A percentile compares a stretch with the other conserved stretches of the same genome.
Evolutionary conservation across 164 flowering plant genomes (phyloP).

Genomic region (Nelumbo lutea): DNA sequence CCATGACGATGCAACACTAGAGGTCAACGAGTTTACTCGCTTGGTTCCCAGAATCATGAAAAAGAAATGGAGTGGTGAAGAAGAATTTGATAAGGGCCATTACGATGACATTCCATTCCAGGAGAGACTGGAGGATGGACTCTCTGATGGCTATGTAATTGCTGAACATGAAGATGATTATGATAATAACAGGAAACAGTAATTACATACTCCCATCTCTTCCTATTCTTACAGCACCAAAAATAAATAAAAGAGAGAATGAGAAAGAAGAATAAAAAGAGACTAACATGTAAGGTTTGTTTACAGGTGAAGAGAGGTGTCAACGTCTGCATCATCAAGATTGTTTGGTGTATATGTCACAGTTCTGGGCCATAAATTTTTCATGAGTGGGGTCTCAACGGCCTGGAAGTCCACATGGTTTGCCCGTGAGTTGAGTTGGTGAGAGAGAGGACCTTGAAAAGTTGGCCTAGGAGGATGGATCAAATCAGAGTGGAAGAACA

Average conservation of each 20-base stretch:
- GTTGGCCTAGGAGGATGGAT: constrained; percentile 16
- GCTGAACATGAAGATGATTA: constrained; percentile 31
- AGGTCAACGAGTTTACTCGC: constrained; percentile 53
- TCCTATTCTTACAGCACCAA: constrained; percentile 21
- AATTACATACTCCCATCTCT: constrained; percentile 21
- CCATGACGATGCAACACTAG: constrained; percentile 32
- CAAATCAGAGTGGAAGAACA: constrained; percentile 26
- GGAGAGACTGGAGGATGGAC: constrained; percentile 28
- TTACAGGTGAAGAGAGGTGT: constrained; percentile 69
- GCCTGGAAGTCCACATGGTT: constrained; percentile 10
- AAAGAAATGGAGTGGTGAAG: constrained; percentile 46
- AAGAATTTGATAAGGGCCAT: constrained; percentile 13
- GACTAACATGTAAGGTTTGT: constrained; percentile 19
- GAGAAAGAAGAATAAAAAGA: background rate
- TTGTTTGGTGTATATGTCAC: constrained; percentile 13
- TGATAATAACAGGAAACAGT: constrained; percentile 25
- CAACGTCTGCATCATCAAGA: constrained; percentile 41
- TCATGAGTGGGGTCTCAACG: constrained; percentile 16
- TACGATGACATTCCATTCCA: constrained; percentile 19
- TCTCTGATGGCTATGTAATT: constrained; percentile 30
- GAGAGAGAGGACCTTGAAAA: constrained; percentile 12
- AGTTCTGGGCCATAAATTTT: constrained; percentile 16
- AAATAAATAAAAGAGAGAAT: constrained; percentile 7
- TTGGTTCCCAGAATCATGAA: constrained; percentile 69
- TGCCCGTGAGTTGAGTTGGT: constrained; percentile 10